Base-by-base conservation (phyloP, 2,329 filamentous ascomycete species). In the Epichloe baconii region DNA sequence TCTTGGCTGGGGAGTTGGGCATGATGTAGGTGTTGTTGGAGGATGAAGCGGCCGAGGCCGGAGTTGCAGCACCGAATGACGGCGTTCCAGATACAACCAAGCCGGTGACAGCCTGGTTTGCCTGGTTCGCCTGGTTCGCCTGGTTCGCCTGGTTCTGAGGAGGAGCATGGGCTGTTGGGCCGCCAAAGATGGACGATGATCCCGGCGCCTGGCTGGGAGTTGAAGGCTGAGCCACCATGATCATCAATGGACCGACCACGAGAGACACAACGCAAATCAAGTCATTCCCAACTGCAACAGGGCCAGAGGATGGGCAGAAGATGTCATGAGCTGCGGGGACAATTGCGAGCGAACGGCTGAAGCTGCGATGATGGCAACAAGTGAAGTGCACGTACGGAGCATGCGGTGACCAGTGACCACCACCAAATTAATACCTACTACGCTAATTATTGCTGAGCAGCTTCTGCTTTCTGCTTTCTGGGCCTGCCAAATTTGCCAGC, bases 11-110 rank as follows among this genome's bases (percentile, higher is more conserved):
- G 55, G 85, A 89, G 62, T 88, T 86, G 17, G 88, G 85, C 87
- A 97, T 93, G 62, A 95, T 82, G 71, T 91, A 95, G 23, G 90
- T 89, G 63, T 86, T 87, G 69, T 79, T 83, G n/a, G 79, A 79
- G 47, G 77, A 70, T 42, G 71, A 66, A 40, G 60, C 52, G 17
- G 56, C 54, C 41, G 63, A 59, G 62, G 49, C 19, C 23, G 54
- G 31, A 5, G 62, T 58, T 23, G 62, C 52, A 35, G 57, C 38
- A 45, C 23, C 56, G 51, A 55, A 51, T 10, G 61, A 53, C 53
- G 61, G 51, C 7, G 62, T 56, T 53, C 55, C 54, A 34, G 63
- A 62, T 35, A 59, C 61, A 26, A 57, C 47, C 50, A 65, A 62
- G 56, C 58, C 60, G 47, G 58, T 44, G 52, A 58, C 48, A 40